Evolutionary conservation across 768 basidiomycete genomes (phyloP).

Genomic region (Strobilomyces echinocephalus): DNA sequence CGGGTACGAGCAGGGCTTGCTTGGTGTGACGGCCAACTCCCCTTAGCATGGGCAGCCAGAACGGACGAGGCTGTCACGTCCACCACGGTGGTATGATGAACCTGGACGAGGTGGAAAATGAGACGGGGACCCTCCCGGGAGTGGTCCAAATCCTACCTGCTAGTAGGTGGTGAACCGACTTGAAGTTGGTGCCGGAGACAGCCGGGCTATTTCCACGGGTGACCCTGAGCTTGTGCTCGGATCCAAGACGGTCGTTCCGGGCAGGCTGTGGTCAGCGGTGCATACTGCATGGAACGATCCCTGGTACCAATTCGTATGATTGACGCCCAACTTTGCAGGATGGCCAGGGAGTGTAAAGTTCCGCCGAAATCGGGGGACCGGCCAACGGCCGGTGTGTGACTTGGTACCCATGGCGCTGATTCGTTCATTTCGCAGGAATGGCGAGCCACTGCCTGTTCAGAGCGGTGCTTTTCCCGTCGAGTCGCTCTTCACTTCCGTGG

Average conservation of each 20-base stretch:
- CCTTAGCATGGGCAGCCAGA: constrained; percentile 73
- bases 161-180: background rate
- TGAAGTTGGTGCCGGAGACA: constrained; percentile 3
- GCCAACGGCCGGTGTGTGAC: constrained; percentile 9
- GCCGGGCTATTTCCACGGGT: constrained; percentile 12
- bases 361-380: constrained; percentile 21
- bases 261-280: constrained; percentile 14
- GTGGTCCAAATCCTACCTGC: constrained; percentile 2
- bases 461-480: constrained; percentile 15
- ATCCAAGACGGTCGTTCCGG: background rate
- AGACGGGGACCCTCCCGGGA: background rate
- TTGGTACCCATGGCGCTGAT: constrained; percentile 20
- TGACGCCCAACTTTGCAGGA: constrained; percentile 8
- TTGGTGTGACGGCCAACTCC: constrained; percentile 51
- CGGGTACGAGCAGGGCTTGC: constrained; percentile 30
- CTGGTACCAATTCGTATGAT: constrained; percentile 7
- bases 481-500: constrained; percentile 19
- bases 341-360: constrained; percentile 4
- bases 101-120: constrained; percentile 1
- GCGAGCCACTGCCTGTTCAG: constrained; percentile 15
- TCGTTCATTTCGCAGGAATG: constrained; percentile 24
- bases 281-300: background rate
- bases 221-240: background rate
- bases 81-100: constrained; percentile 33
- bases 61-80: constrained; percentile 31